Percentiles rank a stretch among this genome's conserved stretches.
Conservation (phyloP, 2,329 filamentous ascomycete species). For the Aureobasidium sp. region DNA sequence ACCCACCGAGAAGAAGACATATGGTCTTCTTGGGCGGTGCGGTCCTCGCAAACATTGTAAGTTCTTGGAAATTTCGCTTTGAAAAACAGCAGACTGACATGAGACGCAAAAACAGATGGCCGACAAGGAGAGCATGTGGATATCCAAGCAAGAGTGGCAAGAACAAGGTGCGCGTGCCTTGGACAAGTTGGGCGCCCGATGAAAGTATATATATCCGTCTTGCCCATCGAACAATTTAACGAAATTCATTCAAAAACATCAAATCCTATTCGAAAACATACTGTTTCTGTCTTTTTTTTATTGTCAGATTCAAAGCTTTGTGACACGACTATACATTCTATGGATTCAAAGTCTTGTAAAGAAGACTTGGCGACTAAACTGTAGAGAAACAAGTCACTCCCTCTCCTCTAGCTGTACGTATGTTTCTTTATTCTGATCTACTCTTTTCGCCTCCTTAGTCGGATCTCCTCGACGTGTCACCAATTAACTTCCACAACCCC, state of each 20-base stretch:
- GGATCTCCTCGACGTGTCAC: too few relatives aligned
- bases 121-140: conserved; percentile 99
- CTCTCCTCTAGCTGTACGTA: too few relatives aligned
- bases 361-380: too few relatives aligned
- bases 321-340: too few relatives aligned
- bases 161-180: conserved; percentile 79
- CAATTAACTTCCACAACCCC: neutral
- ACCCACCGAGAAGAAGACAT: conserved; percentile 88
- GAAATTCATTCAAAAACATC: neutral
- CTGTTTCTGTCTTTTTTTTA: too few relatives aligned
- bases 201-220: conserved; percentile 17
- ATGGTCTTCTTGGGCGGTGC: conserved; percentile 99
- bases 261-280: neutral
- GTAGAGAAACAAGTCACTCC: too few relatives aligned
- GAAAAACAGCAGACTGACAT: neutral
- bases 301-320: too few relatives aligned
- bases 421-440: too few relatives aligned
- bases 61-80: conserved; percentile 21
- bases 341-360: too few relatives aligned
- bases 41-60: conserved; percentile 84
- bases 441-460: too few relatives aligned
- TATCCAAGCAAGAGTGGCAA: conserved; percentile 93
- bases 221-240: neutral
- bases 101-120: conserved; percentile 57
- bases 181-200: conserved; percentile 90